Evolutionary conservation across 305 asterid species (phyloP).

Genomic region (Fraxinus baroniana): DNA sequence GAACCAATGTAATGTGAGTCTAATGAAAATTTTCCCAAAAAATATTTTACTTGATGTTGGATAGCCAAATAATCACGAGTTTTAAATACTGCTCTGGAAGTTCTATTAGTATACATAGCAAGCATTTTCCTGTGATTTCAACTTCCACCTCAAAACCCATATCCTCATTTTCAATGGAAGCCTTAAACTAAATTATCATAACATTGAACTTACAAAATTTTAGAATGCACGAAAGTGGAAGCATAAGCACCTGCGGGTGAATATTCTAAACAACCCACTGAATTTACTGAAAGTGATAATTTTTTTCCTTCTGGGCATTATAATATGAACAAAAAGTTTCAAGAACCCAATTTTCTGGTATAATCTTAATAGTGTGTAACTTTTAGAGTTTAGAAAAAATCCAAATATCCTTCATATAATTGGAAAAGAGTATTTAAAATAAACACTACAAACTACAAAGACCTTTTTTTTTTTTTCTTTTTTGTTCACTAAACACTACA

Average conservation of each 20-base stretch:
- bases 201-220: not conserved
- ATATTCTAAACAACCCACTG: not conserved
- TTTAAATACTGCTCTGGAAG: not conserved
- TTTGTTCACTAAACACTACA: too few relatives aligned
- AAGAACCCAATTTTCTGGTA: not conserved
- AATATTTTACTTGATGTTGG: not conserved
- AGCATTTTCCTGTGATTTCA: not conserved
- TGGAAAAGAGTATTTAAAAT: not conserved
- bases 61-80: not conserved
- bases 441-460: not conserved
- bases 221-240: not conserved
- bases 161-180: not conserved
- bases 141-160: not conserved
- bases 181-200: not conserved
- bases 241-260: not conserved
- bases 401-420: not conserved
- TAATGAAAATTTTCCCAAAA: not conserved
- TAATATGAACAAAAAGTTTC: not conserved
- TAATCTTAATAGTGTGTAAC: not conserved
- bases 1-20: not conserved
- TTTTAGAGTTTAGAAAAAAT: not conserved
- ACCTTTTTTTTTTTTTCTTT: not conserved
- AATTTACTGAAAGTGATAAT: not conserved
- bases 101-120: not conserved
- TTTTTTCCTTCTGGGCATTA: not conserved